Percentiles rank a stretch among this genome's conserved stretches.
These are phyloP conservation scores for Jatropha multifida DNA, from an alignment of 441 rosid species.

Conservation along the genomic window DNA sequence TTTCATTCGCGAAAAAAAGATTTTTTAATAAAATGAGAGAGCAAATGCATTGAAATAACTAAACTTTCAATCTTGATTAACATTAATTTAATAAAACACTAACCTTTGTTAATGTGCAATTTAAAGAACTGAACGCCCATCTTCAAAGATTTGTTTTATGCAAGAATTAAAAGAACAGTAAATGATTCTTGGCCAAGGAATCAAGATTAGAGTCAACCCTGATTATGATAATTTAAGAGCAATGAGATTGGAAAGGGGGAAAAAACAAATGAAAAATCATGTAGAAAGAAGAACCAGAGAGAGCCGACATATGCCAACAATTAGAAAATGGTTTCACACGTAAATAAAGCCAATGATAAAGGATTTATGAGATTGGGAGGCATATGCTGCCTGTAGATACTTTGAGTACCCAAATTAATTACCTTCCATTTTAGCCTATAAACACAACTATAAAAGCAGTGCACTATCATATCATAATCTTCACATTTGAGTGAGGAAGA, in stretches of 20 bases:
- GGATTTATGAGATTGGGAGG: not conserved
- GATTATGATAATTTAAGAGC: not conserved
- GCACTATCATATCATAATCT: not conserved
- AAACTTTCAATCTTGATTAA: no score
- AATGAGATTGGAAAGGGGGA: not conserved
- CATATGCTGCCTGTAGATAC: conserved; percentile 25
- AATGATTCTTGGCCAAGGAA: not conserved
- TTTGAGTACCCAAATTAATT: not conserved
- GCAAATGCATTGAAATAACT: no score
- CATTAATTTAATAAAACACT: no score
- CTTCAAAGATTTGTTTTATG: no score
- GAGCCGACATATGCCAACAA: conserved; percentile 17
- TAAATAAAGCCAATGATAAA: not conserved
- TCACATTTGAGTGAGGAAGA: not conserved
- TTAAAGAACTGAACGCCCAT: no score
- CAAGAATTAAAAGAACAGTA: not conserved
- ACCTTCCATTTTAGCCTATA: conserved; percentile 27
- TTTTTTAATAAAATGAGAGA: no score
- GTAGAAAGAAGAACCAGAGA: not conserved
- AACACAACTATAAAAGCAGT: conserved; percentile 6
- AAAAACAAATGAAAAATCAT: not conserved
- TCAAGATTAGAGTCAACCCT: conserved; percentile 7
- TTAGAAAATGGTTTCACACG: conserved; percentile 15
- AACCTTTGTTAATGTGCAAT: no score
- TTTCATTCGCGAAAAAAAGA: no score